phyloP scores from a whole-genome alignment of 345 rosid genomes.

The Moricandia moricandioides region DNA sequence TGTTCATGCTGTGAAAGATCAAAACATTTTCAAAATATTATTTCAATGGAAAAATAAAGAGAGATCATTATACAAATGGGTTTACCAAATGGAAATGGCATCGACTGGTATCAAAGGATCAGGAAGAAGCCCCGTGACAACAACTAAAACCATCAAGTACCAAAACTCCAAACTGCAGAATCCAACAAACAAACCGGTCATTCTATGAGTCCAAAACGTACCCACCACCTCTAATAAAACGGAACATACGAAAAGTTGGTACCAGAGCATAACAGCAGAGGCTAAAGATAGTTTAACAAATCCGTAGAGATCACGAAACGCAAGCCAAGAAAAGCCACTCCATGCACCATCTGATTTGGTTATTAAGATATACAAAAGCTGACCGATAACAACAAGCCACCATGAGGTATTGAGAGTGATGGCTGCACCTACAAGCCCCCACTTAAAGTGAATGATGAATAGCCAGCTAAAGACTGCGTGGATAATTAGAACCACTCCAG shows the following conservation, averaged over 20 bases:
- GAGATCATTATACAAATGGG: neutral
- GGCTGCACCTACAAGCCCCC: constrained; percentile 89
- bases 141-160: constrained; percentile 78
- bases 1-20: constrained; percentile 65
- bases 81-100: constrained; percentile 87
- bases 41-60: neutral
- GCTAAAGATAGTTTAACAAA: constrained; percentile 86
- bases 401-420: constrained; percentile 74
- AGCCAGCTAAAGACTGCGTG: constrained; percentile 78
- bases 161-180: constrained; percentile 87
- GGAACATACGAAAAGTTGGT: neutral
- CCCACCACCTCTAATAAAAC: neutral
- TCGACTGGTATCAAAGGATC: constrained; percentile 80
- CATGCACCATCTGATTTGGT: constrained; percentile 91
- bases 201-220: neutral
- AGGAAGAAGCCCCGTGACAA: constrained; percentile 73
- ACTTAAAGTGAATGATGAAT: constrained; percentile 66
- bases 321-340: constrained; percentile 87
- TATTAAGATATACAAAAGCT: constrained; percentile 72
- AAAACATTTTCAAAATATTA: constrained; percentile 1
- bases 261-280: constrained; percentile 94
- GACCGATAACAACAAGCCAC: constrained; percentile 74
- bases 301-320: constrained; percentile 70
- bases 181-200: neutral
- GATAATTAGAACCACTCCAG: constrained; percentile 56